phyloP scores from a whole-genome alignment of 257 asterid genomes.

The Vinca minor region DNA sequence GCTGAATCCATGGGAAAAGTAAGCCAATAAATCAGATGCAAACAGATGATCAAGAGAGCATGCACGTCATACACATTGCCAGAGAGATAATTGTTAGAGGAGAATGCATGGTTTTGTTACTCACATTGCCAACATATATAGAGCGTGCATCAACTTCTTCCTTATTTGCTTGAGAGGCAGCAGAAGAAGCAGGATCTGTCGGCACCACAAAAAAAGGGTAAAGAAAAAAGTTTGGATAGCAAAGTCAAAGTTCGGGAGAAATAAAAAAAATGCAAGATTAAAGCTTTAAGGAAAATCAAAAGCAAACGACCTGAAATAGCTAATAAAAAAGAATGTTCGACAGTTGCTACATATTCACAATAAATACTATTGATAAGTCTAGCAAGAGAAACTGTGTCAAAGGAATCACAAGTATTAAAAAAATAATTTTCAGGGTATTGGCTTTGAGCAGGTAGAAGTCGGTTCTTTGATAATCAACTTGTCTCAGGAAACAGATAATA shows the following conservation, averaged over 20 bases:
- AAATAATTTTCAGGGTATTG: too few relatives aligned
- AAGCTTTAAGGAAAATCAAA: too few relatives aligned
- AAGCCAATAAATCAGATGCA: background rate
- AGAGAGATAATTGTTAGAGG: background rate
- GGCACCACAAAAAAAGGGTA: too few relatives aligned
- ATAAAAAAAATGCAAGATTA: background rate
- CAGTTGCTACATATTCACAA: background rate
- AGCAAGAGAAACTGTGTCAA: too few relatives aligned
- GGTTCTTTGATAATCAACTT: background rate
- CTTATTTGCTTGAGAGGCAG: constrained; percentile 68
- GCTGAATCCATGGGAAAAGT: background rate
- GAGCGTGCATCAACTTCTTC: constrained; percentile 89
- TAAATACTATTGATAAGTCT: background rate
- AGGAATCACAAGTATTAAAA: background rate
- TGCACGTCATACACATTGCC: background rate
- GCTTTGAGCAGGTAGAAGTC: background rate
- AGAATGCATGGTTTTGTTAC: constrained; percentile 15
- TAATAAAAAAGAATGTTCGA: background rate
- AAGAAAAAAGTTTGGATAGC: background rate
- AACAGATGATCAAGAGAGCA: background rate
- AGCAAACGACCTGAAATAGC: background rate
- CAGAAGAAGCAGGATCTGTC: constrained; percentile 72
- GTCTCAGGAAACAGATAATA: background rate
- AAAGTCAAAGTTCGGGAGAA: background rate
- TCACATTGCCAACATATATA: constrained; percentile 89